Base-by-base conservation (phyloP, 83 land plant genomes). In the Picea mariana region DNA sequence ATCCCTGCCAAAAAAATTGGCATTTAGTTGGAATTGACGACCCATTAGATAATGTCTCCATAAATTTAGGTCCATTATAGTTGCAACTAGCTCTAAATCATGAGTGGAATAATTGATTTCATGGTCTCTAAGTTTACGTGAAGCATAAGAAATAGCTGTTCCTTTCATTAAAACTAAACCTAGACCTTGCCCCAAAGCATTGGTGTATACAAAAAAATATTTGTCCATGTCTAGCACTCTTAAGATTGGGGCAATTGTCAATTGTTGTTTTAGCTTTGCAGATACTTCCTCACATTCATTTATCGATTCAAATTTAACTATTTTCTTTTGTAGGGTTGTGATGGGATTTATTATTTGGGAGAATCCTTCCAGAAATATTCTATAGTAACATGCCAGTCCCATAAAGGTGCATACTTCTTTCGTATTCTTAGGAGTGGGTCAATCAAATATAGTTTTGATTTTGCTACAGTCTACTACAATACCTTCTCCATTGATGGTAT, bases 281-380 rank as follows among this genome's bases (percentile, higher is more conserved):
- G 79, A 83, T 18, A 40, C 62, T 80, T 79, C 55, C 52, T 79
- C 66, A n/a, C 40, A 67, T 12, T 79, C 40, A 16, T 23, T 58
- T 4, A 9, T 59, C 86, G 61, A 86, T 17, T 47, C 20, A 58
- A 87, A 77, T 1, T 42, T 34, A 42, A 69, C 12, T 2, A 24
- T 49, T 64, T 76, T 87, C n/a, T 27, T 20, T 1, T 82, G 64
- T n/a, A 83, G 4, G 12, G 73, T 8, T 38, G 58, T 81, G 52
- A 84, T 42, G 21, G 59, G 87, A 21, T 16, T 18, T 0, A 11
- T 64, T 1, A 80, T 76, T 20, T 20, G 47, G 2, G 83, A 80
- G 76, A 79, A 83, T 63, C 84, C n/a, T 24, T 26, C 16, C 23
- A 87, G 66, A 73, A 84, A 77, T 26, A 60, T 67, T 60, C 73